Percentiles rank a stretch among this genome's conserved stretches.
These are phyloP conservation scores for Lentinula lateritia DNA, from an alignment of 768 basidiomycete genomes.

Conservation along the genomic window DNA sequence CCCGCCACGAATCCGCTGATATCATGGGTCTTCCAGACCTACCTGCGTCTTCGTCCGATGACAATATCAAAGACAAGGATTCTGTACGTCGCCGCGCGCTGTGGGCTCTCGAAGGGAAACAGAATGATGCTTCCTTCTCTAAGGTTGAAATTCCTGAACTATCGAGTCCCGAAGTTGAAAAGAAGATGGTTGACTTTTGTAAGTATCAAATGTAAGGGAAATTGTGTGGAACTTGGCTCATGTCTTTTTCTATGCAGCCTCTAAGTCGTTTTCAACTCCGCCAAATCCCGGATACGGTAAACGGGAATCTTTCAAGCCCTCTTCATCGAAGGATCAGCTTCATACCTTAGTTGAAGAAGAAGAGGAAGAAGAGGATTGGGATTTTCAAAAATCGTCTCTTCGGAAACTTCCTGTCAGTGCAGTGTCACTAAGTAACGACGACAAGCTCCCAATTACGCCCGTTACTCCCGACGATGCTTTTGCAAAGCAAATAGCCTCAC, in stretches of 20 bases:
- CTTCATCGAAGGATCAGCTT: constrained; percentile 69
- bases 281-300: constrained; percentile 49
- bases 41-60: constrained; percentile 52
- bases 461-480: constrained; percentile 26
- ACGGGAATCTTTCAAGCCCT: constrained; percentile 79
- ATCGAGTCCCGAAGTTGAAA: constrained; percentile 50
- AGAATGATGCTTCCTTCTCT: constrained; percentile 60
- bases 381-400: constrained; percentile 18
- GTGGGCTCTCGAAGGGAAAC: constrained; percentile 83
- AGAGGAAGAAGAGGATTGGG: constrained; percentile 76
- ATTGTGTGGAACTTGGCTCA: not conserved
- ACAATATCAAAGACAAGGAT: constrained; percentile 69
- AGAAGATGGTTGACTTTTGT: constrained; percentile 63
- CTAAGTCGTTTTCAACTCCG: constrained; percentile 51
- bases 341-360: constrained; percentile 81
- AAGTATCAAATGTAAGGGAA: constrained; percentile 22
- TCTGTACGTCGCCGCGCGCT: constrained; percentile 80
- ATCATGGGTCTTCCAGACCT: constrained; percentile 83
- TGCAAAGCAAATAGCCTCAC: constrained; percentile 33
- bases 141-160: constrained; percentile 85
- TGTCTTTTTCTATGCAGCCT: constrained; percentile 25
- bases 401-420: not conserved
- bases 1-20: constrained; percentile 84
- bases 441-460: constrained; percentile 14
- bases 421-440: constrained; percentile 15